Base-by-base conservation (phyloP, 2,329 filamentous ascomycete species). In the Clarireedia monteithiana region DNA sequence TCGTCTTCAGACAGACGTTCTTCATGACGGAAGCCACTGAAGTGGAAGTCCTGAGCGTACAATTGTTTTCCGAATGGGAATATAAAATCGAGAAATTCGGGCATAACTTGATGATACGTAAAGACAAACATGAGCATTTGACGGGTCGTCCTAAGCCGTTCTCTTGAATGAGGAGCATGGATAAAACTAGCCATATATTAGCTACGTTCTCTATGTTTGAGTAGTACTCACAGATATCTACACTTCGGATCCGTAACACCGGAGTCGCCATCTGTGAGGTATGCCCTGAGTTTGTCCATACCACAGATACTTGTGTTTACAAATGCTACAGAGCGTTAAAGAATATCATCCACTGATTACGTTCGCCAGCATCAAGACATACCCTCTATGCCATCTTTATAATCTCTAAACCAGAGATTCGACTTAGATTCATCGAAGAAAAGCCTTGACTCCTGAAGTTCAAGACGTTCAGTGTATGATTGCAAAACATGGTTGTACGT, bases 31-130 rank as follows among this genome's bases (percentile, higher is more conserved):
- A 74, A 68, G 1, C 70, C 71, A 52, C 67, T 69, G 47, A 71
- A 73, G 45, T 69, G 61, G n/a, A 69, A 69, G 50, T 74, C 72
- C 55, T 64, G 52, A 1, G 66, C 48, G 23, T 68, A 58, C 5
- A 64, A 52, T 50, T 68, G 67, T 12, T 59, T 55, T 0, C 71
- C 71, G 53, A 73, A 73, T 2, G 69, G 65, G 38, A 72, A 70
- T 0, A 73, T n/a, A 45, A 73, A 72, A 46, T 73, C 70, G 1
- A 74, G 53, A 55, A 72, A 72, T 0, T 58, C 53, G 1, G 69
- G 64, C 58, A 67, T 65, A 0, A 72, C 65, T 64, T 73, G 70
- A 56, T 69, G 64, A 52, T 70, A 68, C n/a, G 63, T 62, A 5
- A 68, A 44, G 55, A 51, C 23, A 61, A 10, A 52, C 1, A 55